Conservation (phyloP, 2,329 filamentous ascomycete genomes). For the Scedosporium boydii region DNA sequence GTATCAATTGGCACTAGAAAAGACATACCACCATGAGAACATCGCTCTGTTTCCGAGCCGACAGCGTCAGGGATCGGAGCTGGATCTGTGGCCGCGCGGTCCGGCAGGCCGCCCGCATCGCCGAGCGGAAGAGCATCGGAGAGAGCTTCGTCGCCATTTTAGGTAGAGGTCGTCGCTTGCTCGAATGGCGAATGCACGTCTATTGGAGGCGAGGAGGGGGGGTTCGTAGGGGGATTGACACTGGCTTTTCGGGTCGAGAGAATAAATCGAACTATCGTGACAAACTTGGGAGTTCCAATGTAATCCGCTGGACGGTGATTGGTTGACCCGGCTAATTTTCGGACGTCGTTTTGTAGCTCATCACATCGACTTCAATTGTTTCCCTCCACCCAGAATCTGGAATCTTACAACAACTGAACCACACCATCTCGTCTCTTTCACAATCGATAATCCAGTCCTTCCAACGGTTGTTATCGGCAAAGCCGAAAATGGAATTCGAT, state of each 20-base stretch:
- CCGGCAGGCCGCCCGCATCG: constrained; percentile 54
- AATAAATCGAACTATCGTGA: constrained; percentile 3
- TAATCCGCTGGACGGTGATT: constrained; percentile 17
- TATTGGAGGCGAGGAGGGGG: constrained; percentile 11
- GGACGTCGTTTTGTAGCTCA: constrained; percentile 7
- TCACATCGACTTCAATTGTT: neutral
- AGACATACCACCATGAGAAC: constrained; percentile 55
- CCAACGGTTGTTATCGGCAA: too few species aligned
- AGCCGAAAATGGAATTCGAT: too few species aligned
- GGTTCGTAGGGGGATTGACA: constrained; percentile 11
- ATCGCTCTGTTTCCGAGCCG: constrained; percentile 62
- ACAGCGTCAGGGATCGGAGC: constrained; percentile 63
- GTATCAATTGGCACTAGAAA: constrained; percentile 1
- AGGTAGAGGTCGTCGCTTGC: constrained; percentile 3
- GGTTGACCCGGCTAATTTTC: constrained; percentile 18
- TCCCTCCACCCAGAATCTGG: too few species aligned
- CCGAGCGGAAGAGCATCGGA: constrained; percentile 59
- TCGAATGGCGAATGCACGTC: constrained; percentile 11
- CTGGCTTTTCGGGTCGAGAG: constrained; percentile 5
- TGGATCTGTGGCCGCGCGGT: constrained; percentile 45
- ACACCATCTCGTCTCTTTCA: neutral
- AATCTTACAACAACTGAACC: neutral
- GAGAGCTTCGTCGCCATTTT: constrained; percentile 77
- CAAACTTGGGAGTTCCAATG: neutral
- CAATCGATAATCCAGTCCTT: too few species aligned